These are phyloP conservation scores for Hortiboletus campestris DNA, from an alignment of 768 basidiomycete genomes.

Conservation along the genomic window DNA sequence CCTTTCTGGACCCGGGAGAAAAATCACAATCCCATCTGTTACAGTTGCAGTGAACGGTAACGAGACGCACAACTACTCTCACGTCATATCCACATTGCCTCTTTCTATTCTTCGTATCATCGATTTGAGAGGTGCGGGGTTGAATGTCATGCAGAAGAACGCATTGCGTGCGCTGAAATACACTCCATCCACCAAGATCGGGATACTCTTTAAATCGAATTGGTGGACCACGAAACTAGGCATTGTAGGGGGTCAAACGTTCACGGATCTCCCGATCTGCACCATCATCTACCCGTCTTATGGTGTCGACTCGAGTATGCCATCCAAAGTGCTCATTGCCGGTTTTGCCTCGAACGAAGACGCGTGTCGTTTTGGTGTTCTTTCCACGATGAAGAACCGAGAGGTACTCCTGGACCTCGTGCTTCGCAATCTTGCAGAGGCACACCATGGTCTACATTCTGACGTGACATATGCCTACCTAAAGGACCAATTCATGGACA, in stretches of 20 bases:
- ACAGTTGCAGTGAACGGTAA: slow-evolving; percentile 4
- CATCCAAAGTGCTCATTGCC: slow-evolving; percentile 11
- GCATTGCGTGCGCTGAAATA: neutral
- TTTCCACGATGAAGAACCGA: neutral
- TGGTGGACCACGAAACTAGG: slow-evolving; percentile 14
- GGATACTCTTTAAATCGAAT: slow-evolving; percentile 9
- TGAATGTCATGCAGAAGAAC: slow-evolving; percentile 7
- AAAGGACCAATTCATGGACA: slow-evolving; percentile 7
- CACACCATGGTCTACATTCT: neutral
- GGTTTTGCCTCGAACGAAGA: neutral
- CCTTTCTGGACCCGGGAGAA: neutral
- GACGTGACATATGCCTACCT: slow-evolving; percentile 5
- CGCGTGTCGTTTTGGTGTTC: neutral
- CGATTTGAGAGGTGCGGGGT: slow-evolving; percentile 3
- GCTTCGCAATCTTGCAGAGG: slow-evolving; percentile 10
- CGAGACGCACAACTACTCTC: slow-evolving; percentile 8
- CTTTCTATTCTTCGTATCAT: slow-evolving; percentile 4
- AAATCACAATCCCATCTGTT: neutral
- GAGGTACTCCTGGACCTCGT: neutral
- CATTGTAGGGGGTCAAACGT: slow-evolving; percentile 8
- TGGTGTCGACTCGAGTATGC: slow-evolving; percentile 2
- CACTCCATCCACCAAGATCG: neutral
- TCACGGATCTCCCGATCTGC: slow-evolving; percentile 11
- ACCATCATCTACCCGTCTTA: slow-evolving; percentile 7
- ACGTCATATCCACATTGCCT: slow-evolving; percentile 11